Percentiles rank a stretch among this genome's conserved stretches.
phyloP scores from a whole-genome alignment of 306 rosid species.

The Corylus americana region DNA sequence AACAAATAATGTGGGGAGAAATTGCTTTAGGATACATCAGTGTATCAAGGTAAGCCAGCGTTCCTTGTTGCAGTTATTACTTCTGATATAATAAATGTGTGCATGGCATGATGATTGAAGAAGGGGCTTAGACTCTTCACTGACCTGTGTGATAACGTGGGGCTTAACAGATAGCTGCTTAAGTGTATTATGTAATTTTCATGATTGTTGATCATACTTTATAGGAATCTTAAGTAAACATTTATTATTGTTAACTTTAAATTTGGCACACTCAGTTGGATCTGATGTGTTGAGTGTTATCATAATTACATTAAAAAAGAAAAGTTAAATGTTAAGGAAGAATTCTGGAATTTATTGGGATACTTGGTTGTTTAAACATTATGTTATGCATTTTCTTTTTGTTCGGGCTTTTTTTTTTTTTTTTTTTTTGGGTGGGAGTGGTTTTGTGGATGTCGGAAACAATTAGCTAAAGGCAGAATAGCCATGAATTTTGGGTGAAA shows the following conservation, averaged over 20 bases:
- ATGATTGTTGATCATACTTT: background rate
- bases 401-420: no score
- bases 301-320: no score
- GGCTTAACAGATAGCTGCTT: background rate
- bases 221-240: background rate
- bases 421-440: no score
- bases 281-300: no score
- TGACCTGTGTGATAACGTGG: background rate
- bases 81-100: background rate
- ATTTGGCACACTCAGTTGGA: background rate
- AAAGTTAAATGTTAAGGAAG: no score
- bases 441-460: no score
- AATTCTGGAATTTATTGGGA: background rate
- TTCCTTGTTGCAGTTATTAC: constrained; percentile 10
- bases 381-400: background rate
- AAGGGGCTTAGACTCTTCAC: background rate
- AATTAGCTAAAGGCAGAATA: no score
- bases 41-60: constrained; percentile 76
- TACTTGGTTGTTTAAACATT: background rate
- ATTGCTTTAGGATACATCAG: constrained; percentile 97
- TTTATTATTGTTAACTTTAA: background rate
- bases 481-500: no score
- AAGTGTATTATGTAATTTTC: background rate
- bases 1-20: constrained; percentile 89
- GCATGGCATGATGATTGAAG: background rate